phyloP scores from a whole-genome alignment of 306 rosid species.

The Leucaena leucocephala region DNA sequence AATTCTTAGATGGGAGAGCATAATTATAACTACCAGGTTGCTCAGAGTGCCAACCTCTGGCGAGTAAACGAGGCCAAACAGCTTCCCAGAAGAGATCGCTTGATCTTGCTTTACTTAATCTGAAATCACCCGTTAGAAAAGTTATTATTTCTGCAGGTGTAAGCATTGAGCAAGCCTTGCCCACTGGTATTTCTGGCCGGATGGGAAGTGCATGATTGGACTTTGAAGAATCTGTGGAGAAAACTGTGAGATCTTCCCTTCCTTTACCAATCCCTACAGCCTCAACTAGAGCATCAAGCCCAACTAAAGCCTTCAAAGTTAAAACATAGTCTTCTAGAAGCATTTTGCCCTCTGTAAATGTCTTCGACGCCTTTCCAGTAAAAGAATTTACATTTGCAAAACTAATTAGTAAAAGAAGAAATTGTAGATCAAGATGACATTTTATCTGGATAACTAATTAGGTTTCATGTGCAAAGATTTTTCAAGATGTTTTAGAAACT shows the following conservation, averaged over 20 bases:
- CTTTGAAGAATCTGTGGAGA: conserved; percentile 53
- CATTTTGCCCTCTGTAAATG: conserved; percentile 71
- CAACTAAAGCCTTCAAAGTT: conserved; percentile 62
- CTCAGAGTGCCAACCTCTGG: conserved; percentile 98
- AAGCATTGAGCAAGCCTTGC: conserved; percentile 81
- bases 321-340: conserved; percentile 70
- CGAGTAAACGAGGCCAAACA: conserved; percentile 97
- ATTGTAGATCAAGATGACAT: conserved; percentile 18
- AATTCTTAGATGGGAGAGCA: conserved; percentile 52
- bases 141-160: conserved; percentile 66
- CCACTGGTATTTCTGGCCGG: conserved; percentile 83
- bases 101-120: conserved; percentile 91
- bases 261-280: conserved; percentile 88
- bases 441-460: conserved; percentile 30
- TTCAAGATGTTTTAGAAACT: background rate
- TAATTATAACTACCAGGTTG: conserved; percentile 64
- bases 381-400: conserved; percentile 24
- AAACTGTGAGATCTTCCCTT: conserved; percentile 77
- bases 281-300: conserved; percentile 75
- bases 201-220: conserved; percentile 53
- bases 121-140: conserved; percentile 78
- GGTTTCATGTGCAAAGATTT: conserved; percentile 26
- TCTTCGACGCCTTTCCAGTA: conserved; percentile 64
- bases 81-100: conserved; percentile 97
- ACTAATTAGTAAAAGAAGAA: conserved; percentile 23